phyloP scores from a whole-genome alignment of 768 basidiomycete genomes.

The Hortiboletus flavorubellus region DNA sequence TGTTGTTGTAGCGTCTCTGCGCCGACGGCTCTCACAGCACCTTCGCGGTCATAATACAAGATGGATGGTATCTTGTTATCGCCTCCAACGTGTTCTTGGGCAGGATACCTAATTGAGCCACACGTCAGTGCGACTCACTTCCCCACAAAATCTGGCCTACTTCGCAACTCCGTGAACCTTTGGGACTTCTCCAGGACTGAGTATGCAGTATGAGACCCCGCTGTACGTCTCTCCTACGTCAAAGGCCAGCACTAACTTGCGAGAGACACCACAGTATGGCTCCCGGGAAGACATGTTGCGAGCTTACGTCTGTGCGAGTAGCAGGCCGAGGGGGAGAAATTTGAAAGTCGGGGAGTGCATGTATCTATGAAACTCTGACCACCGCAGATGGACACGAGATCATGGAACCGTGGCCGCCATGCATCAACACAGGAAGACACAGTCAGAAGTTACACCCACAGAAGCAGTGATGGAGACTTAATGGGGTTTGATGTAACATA shows the following conservation, averaged over 20 bases:
- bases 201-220: slow-evolving; percentile 34
- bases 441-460: background rate
- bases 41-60: slow-evolving; percentile 43
- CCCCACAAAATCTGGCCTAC: slow-evolving; percentile 8
- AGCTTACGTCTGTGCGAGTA: background rate
- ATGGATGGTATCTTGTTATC: slow-evolving; percentile 49
- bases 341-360: background rate
- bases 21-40: slow-evolving; percentile 38
- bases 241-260: slow-evolving; percentile 42
- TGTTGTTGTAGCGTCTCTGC: slow-evolving; percentile 39
- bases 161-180: slow-evolving; percentile 23
- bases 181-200: slow-evolving; percentile 34
- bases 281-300: slow-evolving; percentile 25
- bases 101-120: slow-evolving; percentile 37
- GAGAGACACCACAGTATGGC: slow-evolving; percentile 34
- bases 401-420: background rate
- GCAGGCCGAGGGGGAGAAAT: background rate
- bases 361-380: background rate
- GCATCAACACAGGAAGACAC: background rate
- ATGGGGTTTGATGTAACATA: background rate
- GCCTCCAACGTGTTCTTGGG: slow-evolving; percentile 40
- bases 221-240: slow-evolving; percentile 43
- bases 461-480: background rate
- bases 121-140: background rate
- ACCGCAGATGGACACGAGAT: background rate